Evolutionary conservation across 306 rosid species (phyloP).

Genomic region (Sicyos edulis): DNA sequence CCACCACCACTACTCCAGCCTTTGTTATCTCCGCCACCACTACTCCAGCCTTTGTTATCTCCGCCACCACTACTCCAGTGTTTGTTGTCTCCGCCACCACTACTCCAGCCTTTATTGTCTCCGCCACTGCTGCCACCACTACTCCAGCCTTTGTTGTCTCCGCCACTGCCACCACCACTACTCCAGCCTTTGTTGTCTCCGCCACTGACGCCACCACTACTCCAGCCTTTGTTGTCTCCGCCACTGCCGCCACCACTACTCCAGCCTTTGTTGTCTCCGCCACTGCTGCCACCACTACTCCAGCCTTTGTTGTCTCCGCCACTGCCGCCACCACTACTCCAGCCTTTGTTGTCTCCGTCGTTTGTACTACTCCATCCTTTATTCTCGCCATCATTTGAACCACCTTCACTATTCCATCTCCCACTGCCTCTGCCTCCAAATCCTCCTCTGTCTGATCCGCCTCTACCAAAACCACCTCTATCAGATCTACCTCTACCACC

Average conservation of each 20-base stretch:
- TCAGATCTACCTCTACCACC: constrained; percentile 54
- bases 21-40: background rate
- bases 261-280: background rate
- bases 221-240: constrained; percentile 49
- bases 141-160: constrained; percentile 4
- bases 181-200: no score
- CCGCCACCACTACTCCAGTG: no score
- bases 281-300: constrained; percentile 26
- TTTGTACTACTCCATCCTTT: constrained; percentile 38
- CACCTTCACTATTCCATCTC: constrained; percentile 53
- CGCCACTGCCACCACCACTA: background rate
- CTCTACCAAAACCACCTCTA: constrained; percentile 38
- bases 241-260: constrained; percentile 1
- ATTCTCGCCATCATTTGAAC: constrained; percentile 36
- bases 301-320: constrained; percentile 32
- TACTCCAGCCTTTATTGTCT: constrained; percentile 51
- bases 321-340: constrained; percentile 48
- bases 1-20: no score
- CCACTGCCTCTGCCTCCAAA: constrained; percentile 65
- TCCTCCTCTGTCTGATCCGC: constrained; percentile 43
- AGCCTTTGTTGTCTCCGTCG: background rate
- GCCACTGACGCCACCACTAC: constrained; percentile 38
- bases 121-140: constrained; percentile 15
- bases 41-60: no score
- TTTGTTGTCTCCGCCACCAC: no score